Base-by-base conservation (phyloP, 495 filamentous ascomycete genomes). In the Aspergillus leporis region DNA sequence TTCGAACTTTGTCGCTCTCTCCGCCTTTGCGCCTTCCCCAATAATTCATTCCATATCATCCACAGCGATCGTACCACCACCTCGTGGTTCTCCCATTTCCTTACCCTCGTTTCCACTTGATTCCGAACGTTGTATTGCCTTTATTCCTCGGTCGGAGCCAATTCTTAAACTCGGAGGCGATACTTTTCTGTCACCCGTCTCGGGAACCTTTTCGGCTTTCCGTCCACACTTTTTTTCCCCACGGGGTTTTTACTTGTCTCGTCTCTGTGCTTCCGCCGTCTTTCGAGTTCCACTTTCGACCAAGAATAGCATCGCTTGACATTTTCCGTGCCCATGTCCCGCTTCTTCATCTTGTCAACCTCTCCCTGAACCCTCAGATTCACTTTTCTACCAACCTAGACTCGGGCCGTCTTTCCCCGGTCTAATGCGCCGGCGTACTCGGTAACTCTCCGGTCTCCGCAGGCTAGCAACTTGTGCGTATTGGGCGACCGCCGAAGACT, bases 221-320 rank as follows among this genome's bases (percentile, higher is more conserved):
- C 51, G 34, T 38, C 51, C 51, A 38, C 32, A 34, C 51, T 21
- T 40, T 36, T 53, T 51, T 53, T 53, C 51, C 51, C 51, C 51
- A 53, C 51, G 51, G 51, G 51, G 51, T 53, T 53, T 52, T 52
- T 21, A 19, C 32, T 40, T 21, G 12, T 40, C 23, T 34, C 10
- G 7, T 18, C 28, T 19, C n/a, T 40, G 32, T 5, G 32, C 51
- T 16, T 23, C 51, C 32, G 32, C 16, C n/a, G 9, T 16, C n/a
- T 19, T 10, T 22, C 18, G 7, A 32, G 23, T 41, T 13, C 4
- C 18, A 47, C 43, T 23, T 23, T 10, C 7, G 19, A 23, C 3
- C 43, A n/a, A 47, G 43, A 47, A 47, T 1, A 12, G n/a, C 18
- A 32, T 18, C 19, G 1, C 7, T 12, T 5, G 6, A 36, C 31